These are phyloP conservation scores for Pleurotus giganteus DNA, from an alignment of 768 basidiomycete genomes.

Conservation along the genomic window DNA sequence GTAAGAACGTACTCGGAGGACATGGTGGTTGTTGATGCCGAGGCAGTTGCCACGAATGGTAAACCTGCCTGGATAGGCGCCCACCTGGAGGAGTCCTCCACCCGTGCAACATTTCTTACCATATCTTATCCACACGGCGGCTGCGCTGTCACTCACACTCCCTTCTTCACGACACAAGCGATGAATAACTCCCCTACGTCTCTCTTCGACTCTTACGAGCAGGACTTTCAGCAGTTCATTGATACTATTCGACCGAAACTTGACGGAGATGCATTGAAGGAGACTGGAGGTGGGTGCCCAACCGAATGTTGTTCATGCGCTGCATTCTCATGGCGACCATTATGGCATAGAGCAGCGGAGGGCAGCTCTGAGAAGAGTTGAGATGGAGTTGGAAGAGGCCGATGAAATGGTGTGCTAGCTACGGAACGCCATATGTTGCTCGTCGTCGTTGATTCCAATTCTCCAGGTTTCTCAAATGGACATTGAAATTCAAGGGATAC, in stretches of 20 bases:
- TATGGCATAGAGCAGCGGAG: constrained; percentile 50
- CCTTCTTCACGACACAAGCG: constrained; percentile 12
- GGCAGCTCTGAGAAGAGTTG: constrained; percentile 74
- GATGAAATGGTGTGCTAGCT: constrained; percentile 83
- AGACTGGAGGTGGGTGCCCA: constrained; percentile 61
- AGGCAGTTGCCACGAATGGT: constrained; percentile 7
- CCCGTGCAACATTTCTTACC: too few species aligned
- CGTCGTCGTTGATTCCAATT: constrained; percentile 7
- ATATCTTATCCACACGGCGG: too few species aligned
- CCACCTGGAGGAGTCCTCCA: not conserved
- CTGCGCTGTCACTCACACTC: constrained; percentile 1
- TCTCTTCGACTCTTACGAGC: constrained; percentile 89
- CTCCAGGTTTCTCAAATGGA: constrained; percentile 96
- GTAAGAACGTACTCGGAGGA: constrained; percentile 41
- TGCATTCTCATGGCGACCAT: not conserved
- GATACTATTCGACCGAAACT: constrained; percentile 75
- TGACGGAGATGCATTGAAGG: constrained; percentile 63
- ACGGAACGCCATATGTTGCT: not conserved
- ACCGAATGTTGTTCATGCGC: not conserved
- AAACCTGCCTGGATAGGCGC: not conserved
- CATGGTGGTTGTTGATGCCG: constrained; percentile 29
- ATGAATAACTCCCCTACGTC: constrained; percentile 86
- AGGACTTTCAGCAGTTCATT: constrained; percentile 86
- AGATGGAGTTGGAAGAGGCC: constrained; percentile 97
- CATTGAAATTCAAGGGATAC: constrained; percentile 94